A percentile compares a stretch with the other conserved stretches of the same genome.
These are phyloP conservation scores for Angophora floribunda DNA, from an alignment of 345 rosid genomes.

Conservation along the genomic window DNA sequence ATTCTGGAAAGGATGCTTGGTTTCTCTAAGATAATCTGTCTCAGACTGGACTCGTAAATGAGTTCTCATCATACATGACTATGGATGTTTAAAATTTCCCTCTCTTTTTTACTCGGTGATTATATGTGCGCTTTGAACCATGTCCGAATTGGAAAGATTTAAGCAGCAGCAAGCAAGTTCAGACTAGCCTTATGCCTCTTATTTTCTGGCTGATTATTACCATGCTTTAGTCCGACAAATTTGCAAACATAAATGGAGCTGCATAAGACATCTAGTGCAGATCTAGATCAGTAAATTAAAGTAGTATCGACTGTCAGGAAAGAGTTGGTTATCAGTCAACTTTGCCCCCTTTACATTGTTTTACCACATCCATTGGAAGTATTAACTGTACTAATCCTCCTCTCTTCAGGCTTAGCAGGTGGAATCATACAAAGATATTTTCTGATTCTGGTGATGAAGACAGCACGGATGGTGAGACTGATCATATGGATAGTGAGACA, in stretches of 20 bases:
- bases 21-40: neutral
- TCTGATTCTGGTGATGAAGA: slow-evolving; percentile 73
- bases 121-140: neutral
- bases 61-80: neutral
- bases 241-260: neutral
- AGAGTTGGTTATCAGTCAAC: neutral
- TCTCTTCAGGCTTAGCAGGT: slow-evolving; percentile 57
- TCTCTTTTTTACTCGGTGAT: neutral
- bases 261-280: neutral
- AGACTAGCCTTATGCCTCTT: neutral
- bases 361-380: neutral
- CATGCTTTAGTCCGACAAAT: neutral
- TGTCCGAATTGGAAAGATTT: neutral
- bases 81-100: too few relatives aligned
- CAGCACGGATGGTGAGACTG: slow-evolving; percentile 39
- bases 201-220: neutral
- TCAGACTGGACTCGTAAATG: neutral
- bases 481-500: slow-evolving; percentile 34
- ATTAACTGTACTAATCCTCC: neutral
- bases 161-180: neutral
- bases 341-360: neutral
- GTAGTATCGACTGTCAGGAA: neutral
- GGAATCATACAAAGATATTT: slow-evolving; percentile 94
- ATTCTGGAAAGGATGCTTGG: neutral
- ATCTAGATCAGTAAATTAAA: neutral